phyloP scores from a whole-genome alignment of 495 filamentous ascomycete species.

The Gamarada debralockiae region DNA sequence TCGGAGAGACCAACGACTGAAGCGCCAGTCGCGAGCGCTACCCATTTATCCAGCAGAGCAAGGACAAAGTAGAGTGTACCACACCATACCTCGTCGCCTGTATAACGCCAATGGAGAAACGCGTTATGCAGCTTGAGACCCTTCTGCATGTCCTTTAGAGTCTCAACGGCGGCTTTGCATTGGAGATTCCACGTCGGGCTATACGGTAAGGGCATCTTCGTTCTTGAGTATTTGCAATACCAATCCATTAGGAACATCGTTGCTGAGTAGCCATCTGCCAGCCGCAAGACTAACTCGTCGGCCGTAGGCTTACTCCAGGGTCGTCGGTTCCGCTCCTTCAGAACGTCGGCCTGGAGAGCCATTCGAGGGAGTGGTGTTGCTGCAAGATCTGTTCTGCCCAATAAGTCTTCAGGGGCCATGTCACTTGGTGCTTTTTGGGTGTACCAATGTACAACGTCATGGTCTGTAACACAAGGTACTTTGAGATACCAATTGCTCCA shows the following conservation, averaged over 20 bases:
- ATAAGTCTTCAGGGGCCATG: constrained; percentile 27
- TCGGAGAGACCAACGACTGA: constrained; percentile 40
- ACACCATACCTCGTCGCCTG: constrained; percentile 53
- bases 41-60: constrained; percentile 58
- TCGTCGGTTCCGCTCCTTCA: constrained; percentile 38
- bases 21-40: constrained; percentile 45
- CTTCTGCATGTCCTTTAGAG: constrained; percentile 49
- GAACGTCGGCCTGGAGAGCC: constrained; percentile 40
- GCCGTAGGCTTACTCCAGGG: constrained; percentile 37
- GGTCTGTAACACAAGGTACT: constrained; percentile 39
- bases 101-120: constrained; percentile 59
- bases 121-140: constrained; percentile 57
- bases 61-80: constrained; percentile 55
- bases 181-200: constrained; percentile 61
- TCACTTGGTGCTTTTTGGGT: constrained; percentile 33
- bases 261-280: constrained; percentile 49
- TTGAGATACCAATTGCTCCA: constrained; percentile 50
- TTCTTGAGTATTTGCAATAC: constrained; percentile 52
- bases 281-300: constrained; percentile 42
- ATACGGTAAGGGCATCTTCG: constrained; percentile 49
- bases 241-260: constrained; percentile 58
- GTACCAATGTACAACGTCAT: constrained; percentile 46
- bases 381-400: not conserved
- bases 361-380: constrained; percentile 38
- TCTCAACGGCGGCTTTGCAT: constrained; percentile 52